These are phyloP conservation scores for Arachis hypogaea DNA, from an alignment of 306 rosid genomes.

Conservation along the genomic window DNA sequence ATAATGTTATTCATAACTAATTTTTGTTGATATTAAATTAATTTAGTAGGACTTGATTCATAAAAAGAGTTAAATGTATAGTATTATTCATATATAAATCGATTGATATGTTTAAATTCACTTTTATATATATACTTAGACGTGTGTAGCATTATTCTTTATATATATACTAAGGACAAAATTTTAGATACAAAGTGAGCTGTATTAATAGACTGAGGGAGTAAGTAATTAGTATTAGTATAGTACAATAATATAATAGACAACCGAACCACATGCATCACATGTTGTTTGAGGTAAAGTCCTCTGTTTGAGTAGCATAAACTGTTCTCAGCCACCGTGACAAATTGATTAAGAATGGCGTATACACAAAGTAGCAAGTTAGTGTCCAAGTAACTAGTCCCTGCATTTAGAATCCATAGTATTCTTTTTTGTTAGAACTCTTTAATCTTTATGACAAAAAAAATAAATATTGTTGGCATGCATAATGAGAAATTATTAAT, in stretches of 20 bases:
- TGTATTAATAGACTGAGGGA: too few species aligned
- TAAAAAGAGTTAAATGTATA: too few species aligned
- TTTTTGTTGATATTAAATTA: too few species aligned
- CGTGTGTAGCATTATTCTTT: too few species aligned
- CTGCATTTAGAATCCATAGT: constrained; percentile 34
- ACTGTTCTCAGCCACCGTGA: constrained; percentile 51
- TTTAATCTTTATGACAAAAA: background rate
- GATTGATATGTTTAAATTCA: too few species aligned
- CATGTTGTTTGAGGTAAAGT: constrained; percentile 31
- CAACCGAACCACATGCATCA: background rate
- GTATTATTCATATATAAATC: too few species aligned
- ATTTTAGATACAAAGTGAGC: too few species aligned
- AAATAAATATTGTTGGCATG: background rate
- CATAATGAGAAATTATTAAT: background rate
- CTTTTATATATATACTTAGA: too few species aligned
- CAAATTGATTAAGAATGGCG: constrained; percentile 49
- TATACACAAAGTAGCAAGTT: constrained; percentile 58
- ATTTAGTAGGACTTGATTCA: too few species aligned
- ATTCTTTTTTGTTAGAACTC: background rate
- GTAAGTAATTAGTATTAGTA: background rate
- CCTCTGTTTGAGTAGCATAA: constrained; percentile 33
- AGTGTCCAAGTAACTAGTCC: constrained; percentile 56
- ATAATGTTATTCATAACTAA: too few species aligned
- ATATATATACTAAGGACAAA: too few species aligned
- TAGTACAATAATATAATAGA: constrained; percentile 1